Conservation (phyloP, 2,329 filamentous ascomycete genomes). For the Thyridium curvatum region DNA sequence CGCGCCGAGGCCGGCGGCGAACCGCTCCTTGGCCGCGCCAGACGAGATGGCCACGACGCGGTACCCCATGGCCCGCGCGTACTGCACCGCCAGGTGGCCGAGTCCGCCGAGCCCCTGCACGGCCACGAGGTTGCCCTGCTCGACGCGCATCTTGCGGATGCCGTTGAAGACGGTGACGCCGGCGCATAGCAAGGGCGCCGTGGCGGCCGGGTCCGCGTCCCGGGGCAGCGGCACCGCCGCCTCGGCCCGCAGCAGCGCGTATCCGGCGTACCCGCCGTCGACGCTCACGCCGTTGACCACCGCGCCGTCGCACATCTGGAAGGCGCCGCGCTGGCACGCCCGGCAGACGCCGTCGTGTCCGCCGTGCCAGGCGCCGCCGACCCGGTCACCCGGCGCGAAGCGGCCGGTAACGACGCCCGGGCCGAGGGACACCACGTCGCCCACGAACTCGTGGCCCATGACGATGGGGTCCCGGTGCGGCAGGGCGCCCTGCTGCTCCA, state of each 20-base stretch:
- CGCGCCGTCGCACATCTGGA: conserved; percentile 61
- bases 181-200: conserved; percentile 56
- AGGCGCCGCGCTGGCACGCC: conserved; percentile 54
- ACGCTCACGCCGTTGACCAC: conserved; percentile 57
- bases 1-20: conserved; percentile 57
- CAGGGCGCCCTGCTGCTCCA: conserved; percentile 39
- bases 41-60: conserved; percentile 58
- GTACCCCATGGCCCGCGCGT: conserved; percentile 69
- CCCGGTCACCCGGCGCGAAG: conserved; percentile 58
- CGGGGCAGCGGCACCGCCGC: conserved; percentile 50
- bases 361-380: conserved; percentile 64
- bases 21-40: conserved; percentile 59
- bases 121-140: conserved; percentile 44
- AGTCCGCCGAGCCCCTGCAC: conserved; percentile 68
- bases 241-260: conserved; percentile 52
- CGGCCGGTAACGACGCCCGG: conserved; percentile 40
- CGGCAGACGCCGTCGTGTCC: conserved; percentile 56
- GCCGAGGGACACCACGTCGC: conserved; percentile 57
- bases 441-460: conserved; percentile 67
- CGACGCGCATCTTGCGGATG: conserved; percentile 45
- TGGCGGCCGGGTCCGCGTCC: conserved; percentile 41
- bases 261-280: conserved; percentile 64
- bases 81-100: conserved; percentile 72
- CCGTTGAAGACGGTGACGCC: conserved; percentile 56
- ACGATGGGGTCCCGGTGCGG: conserved; percentile 54